Conservation (phyloP, 2,329 filamentous ascomycete genomes). For the Penicillium sp. region DNA sequence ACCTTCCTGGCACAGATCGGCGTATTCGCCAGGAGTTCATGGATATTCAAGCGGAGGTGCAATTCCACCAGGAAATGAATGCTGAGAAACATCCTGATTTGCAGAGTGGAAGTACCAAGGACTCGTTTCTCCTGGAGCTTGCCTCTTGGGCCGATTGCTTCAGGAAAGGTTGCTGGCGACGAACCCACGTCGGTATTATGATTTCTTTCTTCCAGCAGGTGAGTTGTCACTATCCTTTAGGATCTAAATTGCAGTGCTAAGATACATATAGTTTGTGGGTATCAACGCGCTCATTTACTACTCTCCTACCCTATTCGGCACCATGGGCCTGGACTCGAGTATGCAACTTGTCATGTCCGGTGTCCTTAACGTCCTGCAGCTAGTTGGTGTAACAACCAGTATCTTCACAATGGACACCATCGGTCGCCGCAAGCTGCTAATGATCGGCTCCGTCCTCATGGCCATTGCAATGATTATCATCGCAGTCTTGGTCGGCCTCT, state of each 20-base stretch:
- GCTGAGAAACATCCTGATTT: constrained; percentile 41
- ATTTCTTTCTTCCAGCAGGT: constrained; percentile 60
- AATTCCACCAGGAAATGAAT: constrained; percentile 50
- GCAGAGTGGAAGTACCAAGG: constrained; percentile 32
- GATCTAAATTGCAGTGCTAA: not conserved
- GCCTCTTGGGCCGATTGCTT: constrained; percentile 54
- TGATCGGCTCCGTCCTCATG: constrained; percentile 49
- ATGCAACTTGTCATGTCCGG: constrained; percentile 56
- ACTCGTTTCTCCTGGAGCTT: constrained; percentile 49
- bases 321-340: constrained; percentile 45
- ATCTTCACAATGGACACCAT: constrained; percentile 52
- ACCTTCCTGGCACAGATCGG: constrained; percentile 49
- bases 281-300: constrained; percentile 62
- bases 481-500: constrained; percentile 56
- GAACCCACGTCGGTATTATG: constrained; percentile 52
- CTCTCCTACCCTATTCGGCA: constrained; percentile 59
- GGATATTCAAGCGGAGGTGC: constrained; percentile 54
- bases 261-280: constrained; percentile 42
- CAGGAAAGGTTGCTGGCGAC: constrained; percentile 49
- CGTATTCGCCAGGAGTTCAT: constrained; percentile 53
- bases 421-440: constrained; percentile 48
- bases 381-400: constrained; percentile 48
- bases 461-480: constrained; percentile 51
- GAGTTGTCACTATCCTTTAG: constrained; percentile 1
- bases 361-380: constrained; percentile 53